Evolutionary conservation across 805 yeast genomes (phyloP).

Genomic region (Zygoascus flipseniorum): DNA sequence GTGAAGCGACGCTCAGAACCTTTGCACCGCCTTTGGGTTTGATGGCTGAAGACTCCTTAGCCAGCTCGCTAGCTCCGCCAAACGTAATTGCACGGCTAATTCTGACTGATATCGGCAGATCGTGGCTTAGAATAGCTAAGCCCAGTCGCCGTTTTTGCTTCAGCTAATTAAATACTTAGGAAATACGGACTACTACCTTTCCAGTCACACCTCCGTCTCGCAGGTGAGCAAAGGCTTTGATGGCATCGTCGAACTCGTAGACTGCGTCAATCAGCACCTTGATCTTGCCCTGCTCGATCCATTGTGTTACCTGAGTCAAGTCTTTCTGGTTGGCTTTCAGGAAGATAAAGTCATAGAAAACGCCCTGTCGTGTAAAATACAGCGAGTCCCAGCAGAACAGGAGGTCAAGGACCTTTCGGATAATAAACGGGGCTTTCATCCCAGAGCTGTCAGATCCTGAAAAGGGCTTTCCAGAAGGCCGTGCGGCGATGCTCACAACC

Average conservation of each 20-base stretch:
- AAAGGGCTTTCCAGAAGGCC: slow-evolving; percentile 5
- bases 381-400: neutral
- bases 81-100: too few relatives aligned
- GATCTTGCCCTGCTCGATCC: slow-evolving; percentile 13
- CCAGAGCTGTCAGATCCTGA: neutral
- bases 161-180: neutral
- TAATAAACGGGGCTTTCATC: neutral
- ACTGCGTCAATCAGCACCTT: slow-evolving; percentile 11
- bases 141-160: too few relatives aligned
- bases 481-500: slow-evolving; percentile 9
- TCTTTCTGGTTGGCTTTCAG: slow-evolving; percentile 2
- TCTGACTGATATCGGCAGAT: too few relatives aligned
- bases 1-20: slow-evolving; percentile 10
- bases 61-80: neutral
- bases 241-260: slow-evolving; percentile 9
- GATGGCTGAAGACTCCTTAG: slow-evolving; percentile 8
- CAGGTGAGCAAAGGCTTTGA: slow-evolving; percentile 7
- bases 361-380: slow-evolving; percentile 6
- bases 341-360: slow-evolving; percentile 5
- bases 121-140: too few relatives aligned
- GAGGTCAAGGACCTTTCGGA: slow-evolving; percentile 1
- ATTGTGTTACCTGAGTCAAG: slow-evolving; percentile 6
- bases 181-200: slow-evolving; percentile 11
- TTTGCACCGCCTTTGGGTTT: slow-evolving; percentile 10
- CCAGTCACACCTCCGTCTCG: slow-evolving; percentile 14